phyloP scores from a whole-genome alignment of 192 early-diverging fungal genomes.

The Oehlia diaphana region DNA sequence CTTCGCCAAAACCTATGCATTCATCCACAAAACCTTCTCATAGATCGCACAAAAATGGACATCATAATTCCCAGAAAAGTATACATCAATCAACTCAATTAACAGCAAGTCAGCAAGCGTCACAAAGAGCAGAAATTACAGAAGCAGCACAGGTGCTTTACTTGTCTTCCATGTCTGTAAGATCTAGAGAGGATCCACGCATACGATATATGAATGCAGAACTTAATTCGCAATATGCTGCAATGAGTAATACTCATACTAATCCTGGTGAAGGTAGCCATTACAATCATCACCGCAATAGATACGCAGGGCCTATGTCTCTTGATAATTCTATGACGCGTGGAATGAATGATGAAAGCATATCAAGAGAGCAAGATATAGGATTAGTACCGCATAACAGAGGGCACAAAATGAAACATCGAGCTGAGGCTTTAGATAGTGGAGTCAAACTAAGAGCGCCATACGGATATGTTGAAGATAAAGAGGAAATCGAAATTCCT shows the following conservation, averaged over 20 bases:
- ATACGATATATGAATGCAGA: constrained; percentile 8
- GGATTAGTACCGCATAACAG: constrained; percentile 65
- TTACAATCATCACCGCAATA: background rate
- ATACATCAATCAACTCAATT: background rate
- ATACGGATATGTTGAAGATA: constrained; percentile 33
- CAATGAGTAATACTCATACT: background rate
- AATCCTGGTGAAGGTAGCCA: background rate
- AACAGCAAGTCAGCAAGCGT: background rate
- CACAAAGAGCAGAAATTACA: background rate
- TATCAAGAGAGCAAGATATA: constrained; percentile 40
- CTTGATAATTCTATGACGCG: background rate
- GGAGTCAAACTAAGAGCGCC: constrained; percentile 49
- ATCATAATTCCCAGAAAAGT: constrained; percentile 4
- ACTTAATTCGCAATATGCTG: background rate
- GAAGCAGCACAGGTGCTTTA: background rate
- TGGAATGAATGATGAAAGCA: constrained; percentile 28
- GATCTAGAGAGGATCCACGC: background rate
- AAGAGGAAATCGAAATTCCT: constrained; percentile 17
- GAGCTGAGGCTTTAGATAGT: constrained; percentile 42
- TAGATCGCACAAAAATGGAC: background rate
- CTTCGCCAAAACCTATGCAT: background rate
- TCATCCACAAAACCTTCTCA: background rate
- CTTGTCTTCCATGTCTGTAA: constrained; percentile 13
- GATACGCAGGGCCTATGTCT: background rate
- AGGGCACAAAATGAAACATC: constrained; percentile 70